Evolutionary conservation across 805 yeast genomes (phyloP).

Genomic region (Nakazawaea populi): DNA sequence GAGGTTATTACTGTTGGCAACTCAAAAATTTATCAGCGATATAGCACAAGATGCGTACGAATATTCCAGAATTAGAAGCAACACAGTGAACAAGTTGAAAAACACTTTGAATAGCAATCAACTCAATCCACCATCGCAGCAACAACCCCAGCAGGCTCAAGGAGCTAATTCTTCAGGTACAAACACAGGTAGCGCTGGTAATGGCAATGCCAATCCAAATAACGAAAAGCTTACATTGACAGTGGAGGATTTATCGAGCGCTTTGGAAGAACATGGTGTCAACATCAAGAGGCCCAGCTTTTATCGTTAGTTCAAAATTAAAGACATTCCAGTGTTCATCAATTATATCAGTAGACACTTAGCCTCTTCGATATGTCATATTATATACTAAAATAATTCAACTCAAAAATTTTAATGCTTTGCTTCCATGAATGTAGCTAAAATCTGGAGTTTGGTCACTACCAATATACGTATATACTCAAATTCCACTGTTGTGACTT

Average conservation of each 20-base stretch:
- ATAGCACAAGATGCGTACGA: conserved; percentile 96
- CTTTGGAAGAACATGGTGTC: conserved; percentile 77
- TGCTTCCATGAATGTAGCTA: not conserved
- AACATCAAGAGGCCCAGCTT: conserved; percentile 90
- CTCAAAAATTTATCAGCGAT: conserved; percentile 92
- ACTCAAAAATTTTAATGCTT: not conserved
- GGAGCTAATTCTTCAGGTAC: conserved; percentile 12
- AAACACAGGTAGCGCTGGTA: conserved; percentile 15
- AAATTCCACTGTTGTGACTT: not conserved
- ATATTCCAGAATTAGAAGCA: conserved; percentile 81
- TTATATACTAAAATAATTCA: not conserved
- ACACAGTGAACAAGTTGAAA: conserved; percentile 78
- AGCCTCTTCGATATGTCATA: not conserved
- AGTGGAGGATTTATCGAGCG: conserved; percentile 89
- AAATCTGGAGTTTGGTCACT: too few relatives aligned
- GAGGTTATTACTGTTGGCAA: conserved; percentile 85
- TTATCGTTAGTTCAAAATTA: conserved; percentile 52
- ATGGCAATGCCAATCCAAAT: conserved; percentile 12
- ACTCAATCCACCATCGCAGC: conserved; percentile 20
- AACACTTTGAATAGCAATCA: conserved; percentile 72
- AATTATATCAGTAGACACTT: not conserved
- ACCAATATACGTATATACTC: too few relatives aligned
- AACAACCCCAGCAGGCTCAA: conserved; percentile 1
- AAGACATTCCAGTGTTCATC: not conserved
- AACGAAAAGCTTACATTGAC: conserved; percentile 72